Percentiles rank a stretch among this genome's conserved stretches.
Evolutionary conservation across 2,329 filamentous ascomycete genomes (phyloP).

Genomic region (Colletotrichum cordylinicola): DNA sequence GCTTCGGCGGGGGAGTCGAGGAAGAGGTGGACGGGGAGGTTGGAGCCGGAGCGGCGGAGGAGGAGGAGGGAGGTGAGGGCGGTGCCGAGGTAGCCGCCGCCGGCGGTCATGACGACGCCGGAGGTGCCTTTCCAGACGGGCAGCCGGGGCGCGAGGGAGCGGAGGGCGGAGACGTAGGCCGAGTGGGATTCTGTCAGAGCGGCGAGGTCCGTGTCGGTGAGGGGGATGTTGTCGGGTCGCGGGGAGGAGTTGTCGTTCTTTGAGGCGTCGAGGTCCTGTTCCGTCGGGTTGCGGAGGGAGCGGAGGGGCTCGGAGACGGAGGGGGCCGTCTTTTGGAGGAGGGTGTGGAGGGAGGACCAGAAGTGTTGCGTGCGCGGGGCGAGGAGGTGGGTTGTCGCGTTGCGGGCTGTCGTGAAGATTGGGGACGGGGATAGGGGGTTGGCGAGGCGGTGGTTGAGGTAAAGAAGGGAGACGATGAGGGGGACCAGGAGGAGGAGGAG

Average conservation of each 20-base stretch:
- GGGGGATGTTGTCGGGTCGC: conserved; percentile 15
- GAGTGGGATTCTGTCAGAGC: conserved; percentile 8
- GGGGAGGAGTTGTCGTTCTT: neutral
- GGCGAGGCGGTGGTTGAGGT: neutral
- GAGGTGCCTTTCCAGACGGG: conserved; percentile 35
- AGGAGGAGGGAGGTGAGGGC: conserved; percentile 56
- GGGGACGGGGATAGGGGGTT: neutral
- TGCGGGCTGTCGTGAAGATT: neutral
- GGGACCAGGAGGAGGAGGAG: neutral
- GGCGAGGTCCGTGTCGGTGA: neutral
- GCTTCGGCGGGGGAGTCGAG: conserved; percentile 36
- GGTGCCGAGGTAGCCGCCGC: conserved; percentile 51
- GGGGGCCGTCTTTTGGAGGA: conserved; percentile 2
- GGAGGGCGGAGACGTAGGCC: conserved; percentile 36
- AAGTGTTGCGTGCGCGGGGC: neutral
- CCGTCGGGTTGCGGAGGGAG: neutral
- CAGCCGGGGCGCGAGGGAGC: conserved; percentile 35
- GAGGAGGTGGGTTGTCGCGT: conserved; percentile 12
- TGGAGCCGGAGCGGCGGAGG: conserved; percentile 55
- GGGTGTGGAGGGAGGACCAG: conserved; percentile 13
- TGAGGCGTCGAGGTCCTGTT: conserved; percentile 14
- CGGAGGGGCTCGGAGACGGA: neutral
- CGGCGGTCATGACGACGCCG: conserved; percentile 57
- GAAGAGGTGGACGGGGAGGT: conserved; percentile 49
- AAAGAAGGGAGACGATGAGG: neutral